Base-by-base conservation (phyloP, 1,139 yeast species). In the Casaregolazyma suthepensis region DNA sequence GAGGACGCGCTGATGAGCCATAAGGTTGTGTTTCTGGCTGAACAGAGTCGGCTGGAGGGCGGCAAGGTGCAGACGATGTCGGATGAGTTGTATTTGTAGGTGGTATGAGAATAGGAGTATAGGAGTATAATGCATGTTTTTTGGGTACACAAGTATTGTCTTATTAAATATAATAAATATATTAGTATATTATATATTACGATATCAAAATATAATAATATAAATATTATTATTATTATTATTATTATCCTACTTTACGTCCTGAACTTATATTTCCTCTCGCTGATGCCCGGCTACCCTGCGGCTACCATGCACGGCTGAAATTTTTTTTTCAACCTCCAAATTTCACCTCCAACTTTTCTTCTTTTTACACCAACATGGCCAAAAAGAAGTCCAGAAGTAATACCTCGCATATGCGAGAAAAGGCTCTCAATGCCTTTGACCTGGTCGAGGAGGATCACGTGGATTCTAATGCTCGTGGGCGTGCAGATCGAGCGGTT, bases 401-500 rank as follows among this genome's bases (percentile, higher is more conserved):
- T 18, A 43, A 47, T 43, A 47, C 40, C 22, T 38, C 50, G 17
- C 57, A 54, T 43, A 23, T 57, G 48, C 35, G 55, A 19, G 46
- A 59, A 35, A 50, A 69, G 17, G 71, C 71, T 0, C 55, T 67
- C 48, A 77, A 78, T 65, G 82, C 83, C n/a, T 74, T 77, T 53
- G 80, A 78, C 57, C 66, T 77, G 19, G 82, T 80, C 5, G 73
- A 71, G 45, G 72, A 69, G 47, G 76, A 73, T 35, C 60, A 60
- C 20, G 62, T 52, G 19, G 61, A 62, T 23, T 57, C 54, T 47
- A 50, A 56, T 19, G 64, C 62, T n/a, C 47, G 50, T 15, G 43
- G 54, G 50, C 44, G 56, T 42, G 52, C 54, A 45, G 54, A 51
- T 31, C 49, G 54, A 43, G 50, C 57, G 37, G 44, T 52, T 15